Conservation (phyloP, 345 rosid genomes). For the Mallotus nudiflorus region DNA sequence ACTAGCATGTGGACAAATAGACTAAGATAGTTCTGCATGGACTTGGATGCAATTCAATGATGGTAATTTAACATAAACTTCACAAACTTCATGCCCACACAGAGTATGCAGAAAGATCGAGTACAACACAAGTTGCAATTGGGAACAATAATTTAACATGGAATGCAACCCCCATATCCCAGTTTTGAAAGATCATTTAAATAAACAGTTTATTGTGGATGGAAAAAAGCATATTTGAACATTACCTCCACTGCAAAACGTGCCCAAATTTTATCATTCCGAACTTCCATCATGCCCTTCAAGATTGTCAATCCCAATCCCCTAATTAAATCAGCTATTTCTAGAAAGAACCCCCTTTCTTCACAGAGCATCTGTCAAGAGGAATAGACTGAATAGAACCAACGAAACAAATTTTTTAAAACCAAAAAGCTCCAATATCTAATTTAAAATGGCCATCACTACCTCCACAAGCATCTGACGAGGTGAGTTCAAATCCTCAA, state of each 20-base stretch:
- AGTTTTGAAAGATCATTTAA: background rate
- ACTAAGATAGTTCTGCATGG: background rate
- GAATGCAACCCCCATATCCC: background rate
- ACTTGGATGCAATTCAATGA: background rate
- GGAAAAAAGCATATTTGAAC: no score
- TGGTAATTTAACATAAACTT: background rate
- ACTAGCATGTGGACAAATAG: background rate
- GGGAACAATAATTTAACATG: background rate
- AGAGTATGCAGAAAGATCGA: background rate
- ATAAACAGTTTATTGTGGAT: background rate
- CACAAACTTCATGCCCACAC: background rate
- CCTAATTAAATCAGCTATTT: slow-evolving; percentile 85
- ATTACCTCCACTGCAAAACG: slow-evolving; percentile 88
- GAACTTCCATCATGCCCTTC: slow-evolving; percentile 89
- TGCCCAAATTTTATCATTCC: slow-evolving; percentile 84
- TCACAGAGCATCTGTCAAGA: slow-evolving; percentile 87
- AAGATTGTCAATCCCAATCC: slow-evolving; percentile 92
- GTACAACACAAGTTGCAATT: background rate
- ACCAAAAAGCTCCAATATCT: background rate
- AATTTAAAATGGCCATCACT: slow-evolving; percentile 9
- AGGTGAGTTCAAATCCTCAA: slow-evolving; percentile 89
- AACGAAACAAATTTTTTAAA: background rate
- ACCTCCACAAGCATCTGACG: slow-evolving; percentile 97
- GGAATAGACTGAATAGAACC: background rate
- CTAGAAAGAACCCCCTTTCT: slow-evolving; percentile 89